Conservation (phyloP, 768 basidiomycete species). For the Boletus rex-veris region DNA sequence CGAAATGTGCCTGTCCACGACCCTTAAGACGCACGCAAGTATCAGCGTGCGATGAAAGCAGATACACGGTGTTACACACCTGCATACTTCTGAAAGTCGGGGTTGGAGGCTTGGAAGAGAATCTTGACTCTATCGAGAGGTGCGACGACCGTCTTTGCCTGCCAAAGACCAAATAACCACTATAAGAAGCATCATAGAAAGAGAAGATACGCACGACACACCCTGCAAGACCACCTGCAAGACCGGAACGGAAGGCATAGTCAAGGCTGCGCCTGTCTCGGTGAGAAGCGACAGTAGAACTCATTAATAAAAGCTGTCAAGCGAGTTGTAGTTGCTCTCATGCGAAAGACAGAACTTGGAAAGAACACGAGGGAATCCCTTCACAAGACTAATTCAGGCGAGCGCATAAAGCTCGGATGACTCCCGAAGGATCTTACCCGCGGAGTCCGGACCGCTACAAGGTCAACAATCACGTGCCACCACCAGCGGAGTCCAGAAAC, state of each 20-base stretch:
- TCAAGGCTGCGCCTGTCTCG: conserved; percentile 54
- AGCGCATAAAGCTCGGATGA: neutral
- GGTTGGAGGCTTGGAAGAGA: conserved; percentile 95
- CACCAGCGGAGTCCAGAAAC: too few relatives aligned
- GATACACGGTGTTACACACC: conserved; percentile 48
- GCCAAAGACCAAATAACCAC: conserved; percentile 3
- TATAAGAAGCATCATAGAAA: conserved; percentile 5
- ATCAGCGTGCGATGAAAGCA: conserved; percentile 25
- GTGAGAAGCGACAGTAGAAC: conserved; percentile 33
- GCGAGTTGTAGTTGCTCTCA: conserved; percentile 5
- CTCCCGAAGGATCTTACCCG: neutral
- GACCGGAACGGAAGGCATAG: conserved; percentile 73
- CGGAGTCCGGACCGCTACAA: neutral
- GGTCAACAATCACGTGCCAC: conserved; percentile 12
- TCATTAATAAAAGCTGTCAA: conserved; percentile 26
- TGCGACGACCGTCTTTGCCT: conserved; percentile 95
- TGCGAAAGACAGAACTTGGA: neutral
- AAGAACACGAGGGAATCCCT: neutral
- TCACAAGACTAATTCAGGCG: neutral
- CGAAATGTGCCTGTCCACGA: conserved; percentile 82
- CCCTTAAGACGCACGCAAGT: conserved; percentile 43
- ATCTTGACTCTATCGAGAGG: conserved; percentile 98
- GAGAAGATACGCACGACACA: conserved; percentile 66
- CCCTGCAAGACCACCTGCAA: conserved; percentile 92
- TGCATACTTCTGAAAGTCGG: conserved; percentile 90